Base-by-base conservation (phyloP, 768 basidiomycete species). In the Tulasnella calospora region DNA sequence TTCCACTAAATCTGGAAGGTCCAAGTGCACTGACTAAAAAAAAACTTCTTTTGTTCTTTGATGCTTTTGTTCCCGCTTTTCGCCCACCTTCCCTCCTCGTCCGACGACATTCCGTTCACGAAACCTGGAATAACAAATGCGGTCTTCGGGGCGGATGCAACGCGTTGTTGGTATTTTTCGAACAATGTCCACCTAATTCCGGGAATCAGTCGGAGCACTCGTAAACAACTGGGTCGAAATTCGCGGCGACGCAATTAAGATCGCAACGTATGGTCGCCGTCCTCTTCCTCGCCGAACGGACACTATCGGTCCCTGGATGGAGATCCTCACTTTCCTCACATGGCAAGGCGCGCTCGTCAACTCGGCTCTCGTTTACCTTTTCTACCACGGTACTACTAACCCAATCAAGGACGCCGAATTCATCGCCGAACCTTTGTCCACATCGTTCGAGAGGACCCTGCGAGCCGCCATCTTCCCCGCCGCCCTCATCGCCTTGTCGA, bases 211-310 rank as follows among this genome's bases (percentile, higher is more conserved):
- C 12, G 94, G 95, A 89, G 92, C 95, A 0, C 87, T 97, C 30
- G 81, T 98, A 71, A 99, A 99, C 87, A 98, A 99, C 84, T 89
- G 94, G 83, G 85, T 99, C 79, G 97, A 99, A 85, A 85, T 95
- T 6, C 91, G 96, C 23, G 94, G 92, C 3, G 97, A 99, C 82
- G 98, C 98, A 6, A 92, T 97, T 88, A 98, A 99, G 87, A 93
- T 99, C 83, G 90, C 92, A 5, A 90, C 90, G 6, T 95, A 97
- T 82, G 88, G 90, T 74, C 88, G 95, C 23, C 89, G 95, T 35
- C 95, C 97, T 2, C 88, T 97, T 46, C 96, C 96, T 0, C 84
- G 87, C n/a, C 90, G 97, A 30, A 92, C 93, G 3, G 95, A 96
- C 81, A 92, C 92, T 15, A 95, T 99, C 79, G 97, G 97, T 0